These are phyloP conservation scores for Drechmeria coniospora DNA, from an alignment of 2,329 filamentous ascomycete species.

Conservation along the genomic window DNA sequence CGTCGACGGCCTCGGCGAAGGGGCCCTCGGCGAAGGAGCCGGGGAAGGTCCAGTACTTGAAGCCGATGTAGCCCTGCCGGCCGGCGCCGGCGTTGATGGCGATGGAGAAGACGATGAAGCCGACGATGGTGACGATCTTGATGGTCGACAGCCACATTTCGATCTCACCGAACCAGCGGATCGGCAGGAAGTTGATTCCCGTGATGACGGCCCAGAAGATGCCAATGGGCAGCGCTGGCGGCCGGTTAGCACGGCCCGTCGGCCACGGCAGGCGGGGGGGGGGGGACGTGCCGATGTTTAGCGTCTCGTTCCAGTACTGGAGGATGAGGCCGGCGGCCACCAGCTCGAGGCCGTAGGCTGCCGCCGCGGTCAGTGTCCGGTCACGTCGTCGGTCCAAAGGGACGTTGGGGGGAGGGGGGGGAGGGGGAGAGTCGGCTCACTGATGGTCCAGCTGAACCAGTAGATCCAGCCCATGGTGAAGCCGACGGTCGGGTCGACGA, in stretches of 20 bases:
- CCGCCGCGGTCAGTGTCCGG: too few relatives aligned
- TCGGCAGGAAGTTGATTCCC: constrained; percentile 52
- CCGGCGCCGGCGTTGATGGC: constrained; percentile 60
- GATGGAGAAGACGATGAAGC: constrained; percentile 63
- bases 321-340: constrained; percentile 60
- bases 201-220: constrained; percentile 61
- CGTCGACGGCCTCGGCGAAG: too few relatives aligned
- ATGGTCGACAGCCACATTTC: constrained; percentile 68
- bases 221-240: too few relatives aligned
- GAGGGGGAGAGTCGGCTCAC: too few relatives aligned
- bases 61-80: constrained; percentile 55
- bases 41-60: constrained; percentile 53
- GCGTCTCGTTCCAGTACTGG: constrained; percentile 50
- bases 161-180: constrained; percentile 59
- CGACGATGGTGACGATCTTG: constrained; percentile 61
- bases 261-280: too few relatives aligned
- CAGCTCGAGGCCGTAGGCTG: constrained; percentile 58
- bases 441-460: constrained; percentile 65
- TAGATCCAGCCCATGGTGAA: constrained; percentile 76
- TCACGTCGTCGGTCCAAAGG: too few relatives aligned
- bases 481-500: constrained; percentile 56
- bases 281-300: constrained; percentile 57
- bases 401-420: too few relatives aligned
- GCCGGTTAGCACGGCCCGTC: too few relatives aligned
- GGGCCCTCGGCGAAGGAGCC: constrained; percentile 53